phyloP scores from a whole-genome alignment of 2,329 filamentous ascomycete genomes.

The Elsinoe fawcettii region DNA sequence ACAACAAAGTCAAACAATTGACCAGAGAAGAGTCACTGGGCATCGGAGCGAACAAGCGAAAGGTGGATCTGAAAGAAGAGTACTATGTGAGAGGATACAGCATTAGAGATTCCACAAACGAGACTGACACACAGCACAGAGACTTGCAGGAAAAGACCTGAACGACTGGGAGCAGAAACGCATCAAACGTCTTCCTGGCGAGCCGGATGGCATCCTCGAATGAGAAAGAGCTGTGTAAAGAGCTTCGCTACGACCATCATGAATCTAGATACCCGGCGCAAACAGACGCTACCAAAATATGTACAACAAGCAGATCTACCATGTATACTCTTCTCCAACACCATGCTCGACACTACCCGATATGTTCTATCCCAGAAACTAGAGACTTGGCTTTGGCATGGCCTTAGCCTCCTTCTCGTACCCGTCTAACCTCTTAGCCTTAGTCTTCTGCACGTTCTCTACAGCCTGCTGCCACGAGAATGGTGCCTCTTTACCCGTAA shows the following conservation, averaged over 20 bases:
- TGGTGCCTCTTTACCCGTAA: conserved; percentile 16
- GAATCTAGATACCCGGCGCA: conserved; percentile 14
- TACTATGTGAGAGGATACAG: conserved; percentile 65
- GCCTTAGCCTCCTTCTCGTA: conserved; percentile 28
- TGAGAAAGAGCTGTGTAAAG: neutral
- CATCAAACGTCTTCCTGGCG: conserved; percentile 80
- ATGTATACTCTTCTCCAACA: neutral
- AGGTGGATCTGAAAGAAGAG: conserved; percentile 73
- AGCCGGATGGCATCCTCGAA: conserved; percentile 75
- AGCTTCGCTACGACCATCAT: conserved; percentile 4
- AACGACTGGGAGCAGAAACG: conserved; percentile 97
- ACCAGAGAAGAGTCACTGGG: conserved; percentile 80
- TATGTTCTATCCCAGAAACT: neutral
- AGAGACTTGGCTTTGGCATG: conserved; percentile 28
- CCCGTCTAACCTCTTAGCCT: conserved; percentile 25
- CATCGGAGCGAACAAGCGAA: conserved; percentile 61
- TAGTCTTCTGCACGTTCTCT: conserved; percentile 24
- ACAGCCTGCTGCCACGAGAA: conserved; percentile 20
- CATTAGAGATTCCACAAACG: neutral
- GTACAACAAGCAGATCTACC: conserved; percentile 7
- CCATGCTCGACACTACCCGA: neutral
- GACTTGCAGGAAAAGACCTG: conserved; percentile 77
- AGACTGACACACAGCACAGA: conserved; percentile 40
- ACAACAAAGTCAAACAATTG: conserved; percentile 79
- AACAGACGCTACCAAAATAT: conserved; percentile 7